Evolutionary conservation across 371 early-diverging fungal genomes (phyloP).

Genomic region (Lichtheimia ramosa): DNA sequence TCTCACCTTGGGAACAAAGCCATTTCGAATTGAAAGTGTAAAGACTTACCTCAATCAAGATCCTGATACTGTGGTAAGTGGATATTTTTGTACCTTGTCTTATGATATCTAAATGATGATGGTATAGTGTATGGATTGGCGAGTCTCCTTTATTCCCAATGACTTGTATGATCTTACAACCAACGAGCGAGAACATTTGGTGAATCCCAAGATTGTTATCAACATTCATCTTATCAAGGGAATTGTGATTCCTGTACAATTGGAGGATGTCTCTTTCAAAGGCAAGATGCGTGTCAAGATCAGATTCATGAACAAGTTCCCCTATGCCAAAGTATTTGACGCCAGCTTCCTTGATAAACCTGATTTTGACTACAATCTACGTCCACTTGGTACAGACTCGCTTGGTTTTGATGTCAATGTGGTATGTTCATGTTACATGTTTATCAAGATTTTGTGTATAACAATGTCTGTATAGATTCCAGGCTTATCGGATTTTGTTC

Average conservation of each 20-base stretch:
- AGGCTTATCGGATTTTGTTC: slow-evolving; percentile 78
- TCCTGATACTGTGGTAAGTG: slow-evolving; percentile 77
- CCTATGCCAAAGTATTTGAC: slow-evolving; percentile 86
- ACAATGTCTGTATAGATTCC: slow-evolving; percentile 57
- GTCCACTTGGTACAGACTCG: slow-evolving; percentile 89
- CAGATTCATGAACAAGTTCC: slow-evolving; percentile 82
- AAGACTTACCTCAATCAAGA: slow-evolving; percentile 74
- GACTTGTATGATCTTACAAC: slow-evolving; percentile 69
- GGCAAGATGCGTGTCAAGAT: slow-evolving; percentile 82
- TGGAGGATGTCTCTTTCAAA: slow-evolving; percentile 89
- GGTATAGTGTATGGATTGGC: slow-evolving; percentile 90
- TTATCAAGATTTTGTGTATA: background rate
- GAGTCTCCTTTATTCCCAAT: slow-evolving; percentile 85
- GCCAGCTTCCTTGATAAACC: slow-evolving; percentile 91
- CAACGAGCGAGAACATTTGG: slow-evolving; percentile 56
- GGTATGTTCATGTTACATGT: slow-evolving; percentile 28
- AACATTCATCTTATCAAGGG: slow-evolving; percentile 89
- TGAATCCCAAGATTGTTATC: slow-evolving; percentile 94
- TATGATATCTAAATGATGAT: background rate
- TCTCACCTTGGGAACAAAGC: slow-evolving; percentile 96
- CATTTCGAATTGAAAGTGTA: slow-evolving; percentile 90
- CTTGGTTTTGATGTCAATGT: slow-evolving; percentile 82
- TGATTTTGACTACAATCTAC: slow-evolving; percentile 87
- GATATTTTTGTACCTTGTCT: background rate
- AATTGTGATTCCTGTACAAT: slow-evolving; percentile 88